These are phyloP conservation scores for Pythium rhizo-oryzae DNA, from an alignment of 352 stramenopile genomes.

Conservation along the genomic window DNA sequence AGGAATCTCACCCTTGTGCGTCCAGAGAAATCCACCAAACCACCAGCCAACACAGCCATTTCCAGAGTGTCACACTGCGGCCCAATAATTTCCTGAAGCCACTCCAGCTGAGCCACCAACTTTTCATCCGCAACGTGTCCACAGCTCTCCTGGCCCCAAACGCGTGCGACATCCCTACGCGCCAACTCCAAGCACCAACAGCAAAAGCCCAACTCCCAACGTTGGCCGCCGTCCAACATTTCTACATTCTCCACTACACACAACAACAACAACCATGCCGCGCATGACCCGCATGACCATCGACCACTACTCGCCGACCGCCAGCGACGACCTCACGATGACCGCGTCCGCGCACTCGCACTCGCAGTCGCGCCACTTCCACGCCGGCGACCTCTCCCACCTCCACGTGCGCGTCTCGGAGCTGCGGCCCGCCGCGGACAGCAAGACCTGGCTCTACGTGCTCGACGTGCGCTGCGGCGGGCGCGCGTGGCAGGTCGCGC, in stretches of 20 bases:
- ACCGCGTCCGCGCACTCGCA: background rate
- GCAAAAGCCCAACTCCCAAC: background rate
- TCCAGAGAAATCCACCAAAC: constrained; percentile 3
- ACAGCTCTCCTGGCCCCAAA: background rate
- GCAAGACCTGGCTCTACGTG: constrained; percentile 66
- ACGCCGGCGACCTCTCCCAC: constrained; percentile 47
- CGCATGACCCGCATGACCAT: constrained; percentile 21
- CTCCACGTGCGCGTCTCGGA: constrained; percentile 60
- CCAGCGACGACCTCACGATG: background rate
- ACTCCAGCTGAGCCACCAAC: constrained; percentile 11
- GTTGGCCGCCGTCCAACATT: background rate
- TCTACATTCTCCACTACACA: constrained; percentile 13
- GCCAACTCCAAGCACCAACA: background rate
- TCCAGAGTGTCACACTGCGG: constrained; percentile 21
- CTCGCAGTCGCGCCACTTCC: constrained; percentile 15
- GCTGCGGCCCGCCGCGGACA: constrained; percentile 50
- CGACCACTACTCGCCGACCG: constrained; percentile 4
- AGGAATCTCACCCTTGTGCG: background rate
- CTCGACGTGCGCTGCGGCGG: constrained; percentile 56
- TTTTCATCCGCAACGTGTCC: background rate
- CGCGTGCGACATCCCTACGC: background rate
- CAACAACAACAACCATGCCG: constrained; percentile 5
- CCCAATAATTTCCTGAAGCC: constrained; percentile 22
- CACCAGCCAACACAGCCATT: constrained; percentile 3
- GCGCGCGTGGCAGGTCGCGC: constrained; percentile 51